These are phyloP conservation scores for Amphibolis antarctica DNA, from an alignment of 106 monocot species.

Conservation along the genomic window DNA sequence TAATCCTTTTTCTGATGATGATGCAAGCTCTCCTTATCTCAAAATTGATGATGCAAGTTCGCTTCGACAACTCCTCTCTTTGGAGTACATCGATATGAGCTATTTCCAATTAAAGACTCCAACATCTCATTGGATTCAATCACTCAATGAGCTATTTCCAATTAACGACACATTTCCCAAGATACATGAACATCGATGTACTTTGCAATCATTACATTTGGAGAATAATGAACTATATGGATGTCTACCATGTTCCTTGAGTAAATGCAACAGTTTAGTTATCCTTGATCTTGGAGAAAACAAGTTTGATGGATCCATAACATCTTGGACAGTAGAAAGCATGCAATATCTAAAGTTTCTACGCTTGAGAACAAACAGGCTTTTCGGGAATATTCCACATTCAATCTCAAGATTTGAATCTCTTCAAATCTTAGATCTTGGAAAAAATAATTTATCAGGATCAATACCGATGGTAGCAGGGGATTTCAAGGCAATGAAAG, in stretches of 20 bases:
- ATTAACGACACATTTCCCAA: conserved; percentile 6
- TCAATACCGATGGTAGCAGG: conserved; percentile 5
- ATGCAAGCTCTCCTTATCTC: too few relatives aligned
- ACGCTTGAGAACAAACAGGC: background rate
- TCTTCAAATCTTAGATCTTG: conserved; percentile 26
- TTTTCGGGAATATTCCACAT: background rate
- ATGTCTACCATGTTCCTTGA: background rate
- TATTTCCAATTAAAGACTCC: too few relatives aligned
- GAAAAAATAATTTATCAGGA: conserved; percentile 21
- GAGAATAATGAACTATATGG: background rate
- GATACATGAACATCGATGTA: background rate
- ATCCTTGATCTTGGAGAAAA: conserved; percentile 9
- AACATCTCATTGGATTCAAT: too few relatives aligned
- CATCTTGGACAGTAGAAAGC: conserved; percentile 1
- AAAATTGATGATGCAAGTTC: too few relatives aligned
- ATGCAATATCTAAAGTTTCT: background rate
- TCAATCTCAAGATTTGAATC: background rate
- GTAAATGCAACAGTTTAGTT: background rate
- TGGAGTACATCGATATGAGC: too few relatives aligned
- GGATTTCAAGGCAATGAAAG: conserved; percentile 14
- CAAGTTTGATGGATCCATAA: conserved; percentile 1
- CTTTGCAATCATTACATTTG: conserved; percentile 2
- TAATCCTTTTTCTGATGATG: too few relatives aligned
- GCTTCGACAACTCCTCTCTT: too few relatives aligned
- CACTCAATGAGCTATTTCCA: too few relatives aligned